phyloP scores from a whole-genome alignment of 495 filamentous ascomycete genomes.

The Margaritispora aquatica region DNA sequence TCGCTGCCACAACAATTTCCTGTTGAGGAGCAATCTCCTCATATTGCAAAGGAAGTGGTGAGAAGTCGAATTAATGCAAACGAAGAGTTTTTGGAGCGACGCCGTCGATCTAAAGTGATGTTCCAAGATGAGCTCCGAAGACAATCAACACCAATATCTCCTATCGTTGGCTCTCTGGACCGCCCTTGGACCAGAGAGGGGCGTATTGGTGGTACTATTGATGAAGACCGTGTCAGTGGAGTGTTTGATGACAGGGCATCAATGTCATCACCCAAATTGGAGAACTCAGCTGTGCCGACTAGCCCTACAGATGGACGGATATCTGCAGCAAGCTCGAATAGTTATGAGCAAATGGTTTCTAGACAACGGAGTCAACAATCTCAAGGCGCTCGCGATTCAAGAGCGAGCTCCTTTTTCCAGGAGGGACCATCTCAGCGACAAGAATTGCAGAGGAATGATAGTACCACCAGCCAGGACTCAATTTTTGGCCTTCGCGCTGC shows the following conservation, averaged over 20 bases:
- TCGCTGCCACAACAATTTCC: background rate
- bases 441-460: slow-evolving; percentile 4
- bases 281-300: background rate
- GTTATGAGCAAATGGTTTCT: slow-evolving; percentile 10
- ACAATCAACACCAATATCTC: background rate
- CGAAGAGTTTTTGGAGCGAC: slow-evolving; percentile 18
- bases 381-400: slow-evolving; percentile 8
- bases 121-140: slow-evolving; percentile 16
- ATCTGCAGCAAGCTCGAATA: slow-evolving; percentile 16
- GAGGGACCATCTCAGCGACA: slow-evolving; percentile 3
- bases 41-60: slow-evolving; percentile 18
- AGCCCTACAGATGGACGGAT: slow-evolving; percentile 12
- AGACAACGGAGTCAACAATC: slow-evolving; percentile 16
- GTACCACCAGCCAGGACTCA: slow-evolving; percentile 10
- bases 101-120: slow-evolving; percentile 10
- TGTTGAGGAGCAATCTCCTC: background rate
- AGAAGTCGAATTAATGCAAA: slow-evolving; percentile 13
- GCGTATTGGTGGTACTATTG: slow-evolving; percentile 3
- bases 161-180: background rate
- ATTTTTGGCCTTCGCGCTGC: slow-evolving; percentile 10
- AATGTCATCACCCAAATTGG: background rate
- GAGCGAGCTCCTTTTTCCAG: slow-evolving; percentile 14
- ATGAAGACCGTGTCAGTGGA: slow-evolving; percentile 12
- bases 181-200: background rate
- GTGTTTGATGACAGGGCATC: background rate